A percentile compares a stretch with the other conserved stretches of the same genome.
phyloP scores from a whole-genome alignment of 169 alveolate species.

The Cryptosporidium felis region DNA sequence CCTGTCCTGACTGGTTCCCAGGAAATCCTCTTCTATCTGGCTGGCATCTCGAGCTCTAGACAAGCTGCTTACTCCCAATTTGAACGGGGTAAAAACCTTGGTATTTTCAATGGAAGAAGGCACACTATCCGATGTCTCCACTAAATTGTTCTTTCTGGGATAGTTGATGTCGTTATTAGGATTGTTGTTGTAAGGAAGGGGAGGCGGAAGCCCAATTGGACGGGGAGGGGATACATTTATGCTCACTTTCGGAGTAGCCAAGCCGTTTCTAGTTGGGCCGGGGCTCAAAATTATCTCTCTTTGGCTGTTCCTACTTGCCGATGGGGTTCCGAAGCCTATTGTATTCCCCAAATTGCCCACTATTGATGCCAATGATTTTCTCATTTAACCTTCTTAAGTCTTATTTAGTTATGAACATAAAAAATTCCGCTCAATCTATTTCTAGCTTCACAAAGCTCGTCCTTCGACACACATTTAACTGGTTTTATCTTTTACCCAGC shows the following conservation, averaged over 20 bases:
- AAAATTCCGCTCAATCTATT: not conserved
- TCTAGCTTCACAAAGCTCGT: too few species aligned
- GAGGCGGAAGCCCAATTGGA: slow-evolving; percentile 69
- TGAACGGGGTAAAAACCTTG: slow-evolving; percentile 13
- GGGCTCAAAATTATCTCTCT: not conserved
- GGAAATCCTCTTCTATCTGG: not conserved
- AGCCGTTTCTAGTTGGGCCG: not conserved
- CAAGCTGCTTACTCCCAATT: not conserved
- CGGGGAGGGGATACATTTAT: slow-evolving; percentile 34
- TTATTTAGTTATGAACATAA: not conserved
- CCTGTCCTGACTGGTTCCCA: not conserved
- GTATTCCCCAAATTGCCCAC: slow-evolving; percentile 54
- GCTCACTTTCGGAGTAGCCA: not conserved
- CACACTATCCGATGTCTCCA: not conserved
- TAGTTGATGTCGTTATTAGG: not conserved
- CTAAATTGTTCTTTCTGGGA: not conserved
- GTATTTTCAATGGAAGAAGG: slow-evolving; percentile 39
- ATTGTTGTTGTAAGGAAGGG: slow-evolving; percentile 32
- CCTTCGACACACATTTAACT: too few species aligned
- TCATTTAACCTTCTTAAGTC: slow-evolving; percentile 8
- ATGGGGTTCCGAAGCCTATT: slow-evolving; percentile 51
- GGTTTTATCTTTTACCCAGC: too few species aligned
- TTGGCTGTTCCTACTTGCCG: not conserved
- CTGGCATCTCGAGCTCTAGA: not conserved
- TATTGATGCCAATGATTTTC: slow-evolving; percentile 33